phyloP scores from a whole-genome alignment of 352 stramenopile genomes.

The Phytophthora sp. region DNA sequence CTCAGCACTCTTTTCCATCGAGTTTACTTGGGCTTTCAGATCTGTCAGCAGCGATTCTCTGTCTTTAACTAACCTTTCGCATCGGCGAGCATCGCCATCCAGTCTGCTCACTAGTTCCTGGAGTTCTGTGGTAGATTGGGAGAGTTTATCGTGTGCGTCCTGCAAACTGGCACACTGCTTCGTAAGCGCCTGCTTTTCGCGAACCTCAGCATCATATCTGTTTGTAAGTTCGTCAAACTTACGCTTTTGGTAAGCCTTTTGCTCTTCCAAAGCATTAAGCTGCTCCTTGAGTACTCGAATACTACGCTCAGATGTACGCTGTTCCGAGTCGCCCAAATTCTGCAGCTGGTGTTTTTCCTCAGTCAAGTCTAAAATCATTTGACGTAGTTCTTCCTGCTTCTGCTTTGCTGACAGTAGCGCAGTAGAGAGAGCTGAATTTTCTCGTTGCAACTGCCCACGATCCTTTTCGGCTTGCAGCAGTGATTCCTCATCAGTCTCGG shows the following conservation, averaged over 20 bases:
- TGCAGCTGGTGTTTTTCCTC: constrained; percentile 64
- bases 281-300: constrained; percentile 44
- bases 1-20: constrained; percentile 10
- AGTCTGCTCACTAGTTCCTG: constrained; percentile 16
- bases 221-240: constrained; percentile 29
- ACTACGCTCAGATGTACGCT: constrained; percentile 35
- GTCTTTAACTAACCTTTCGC: constrained; percentile 8
- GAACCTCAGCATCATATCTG: constrained; percentile 21
- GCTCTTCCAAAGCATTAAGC: constrained; percentile 35
- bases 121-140: constrained; percentile 18
- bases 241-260: constrained; percentile 32
- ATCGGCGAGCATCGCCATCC: constrained; percentile 10
- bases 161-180: constrained; percentile 18
- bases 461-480: constrained; percentile 53
- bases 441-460: constrained; percentile 44
- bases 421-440: constrained; percentile 50
- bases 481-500: constrained; percentile 45
- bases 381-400: constrained; percentile 58
- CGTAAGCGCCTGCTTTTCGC: constrained; percentile 14
- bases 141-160: constrained; percentile 6
- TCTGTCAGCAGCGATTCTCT: constrained; percentile 16
- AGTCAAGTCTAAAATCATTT: constrained; percentile 50
- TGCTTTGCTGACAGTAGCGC: constrained; percentile 55
- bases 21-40: constrained; percentile 6
- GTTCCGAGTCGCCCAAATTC: constrained; percentile 41